Percentiles rank a stretch among this genome's conserved stretches.
Evolutionary conservation across 129 eudicot species (phyloP).

Genomic region (Escallonia herrerae): DNA sequence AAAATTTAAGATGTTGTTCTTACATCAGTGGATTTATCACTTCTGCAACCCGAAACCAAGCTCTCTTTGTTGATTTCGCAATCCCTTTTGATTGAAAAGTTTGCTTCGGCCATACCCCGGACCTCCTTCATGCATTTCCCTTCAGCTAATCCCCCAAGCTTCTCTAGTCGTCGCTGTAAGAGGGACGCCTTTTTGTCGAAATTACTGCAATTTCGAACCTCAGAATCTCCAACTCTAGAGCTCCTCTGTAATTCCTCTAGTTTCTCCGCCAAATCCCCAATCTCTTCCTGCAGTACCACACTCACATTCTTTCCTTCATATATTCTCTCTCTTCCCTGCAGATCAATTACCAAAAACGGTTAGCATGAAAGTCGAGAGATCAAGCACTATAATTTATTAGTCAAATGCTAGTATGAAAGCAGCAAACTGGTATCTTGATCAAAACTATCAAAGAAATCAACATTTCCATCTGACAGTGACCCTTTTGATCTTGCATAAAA

Average conservation of each 20-base stretch:
- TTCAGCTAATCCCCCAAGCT: conserved; percentile 49
- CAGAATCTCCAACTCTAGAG: conserved; percentile 29
- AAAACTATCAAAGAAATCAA: too few species aligned
- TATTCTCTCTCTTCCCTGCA: conserved; percentile 70
- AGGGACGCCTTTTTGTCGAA: conserved; percentile 59
- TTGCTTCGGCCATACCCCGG: conserved; percentile 20
- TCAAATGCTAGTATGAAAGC: too few species aligned
- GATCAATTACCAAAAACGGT: conserved; percentile 1
- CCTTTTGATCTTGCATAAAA: neutral
- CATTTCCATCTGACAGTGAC: too few species aligned
- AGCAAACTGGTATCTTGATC: too few species aligned
- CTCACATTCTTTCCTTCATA: conserved; percentile 64
- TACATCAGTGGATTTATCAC: conserved; percentile 38
- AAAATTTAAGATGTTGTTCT: conserved; percentile 10
- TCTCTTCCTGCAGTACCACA: conserved; percentile 64
- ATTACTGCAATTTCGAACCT: conserved; percentile 47
- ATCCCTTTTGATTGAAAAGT: conserved; percentile 12
- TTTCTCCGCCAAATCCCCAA: conserved; percentile 66
- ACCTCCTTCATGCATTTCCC: conserved; percentile 22
- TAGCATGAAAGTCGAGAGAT: too few species aligned
- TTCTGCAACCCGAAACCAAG: conserved; percentile 20
- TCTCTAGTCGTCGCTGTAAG: conserved; percentile 58
- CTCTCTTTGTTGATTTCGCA: conserved; percentile 23
- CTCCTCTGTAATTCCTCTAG: conserved; percentile 54
- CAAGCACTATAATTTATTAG: too few species aligned